Base-by-base conservation (phyloP, 257 asterid species). In the Rhazya stricta region DNA sequence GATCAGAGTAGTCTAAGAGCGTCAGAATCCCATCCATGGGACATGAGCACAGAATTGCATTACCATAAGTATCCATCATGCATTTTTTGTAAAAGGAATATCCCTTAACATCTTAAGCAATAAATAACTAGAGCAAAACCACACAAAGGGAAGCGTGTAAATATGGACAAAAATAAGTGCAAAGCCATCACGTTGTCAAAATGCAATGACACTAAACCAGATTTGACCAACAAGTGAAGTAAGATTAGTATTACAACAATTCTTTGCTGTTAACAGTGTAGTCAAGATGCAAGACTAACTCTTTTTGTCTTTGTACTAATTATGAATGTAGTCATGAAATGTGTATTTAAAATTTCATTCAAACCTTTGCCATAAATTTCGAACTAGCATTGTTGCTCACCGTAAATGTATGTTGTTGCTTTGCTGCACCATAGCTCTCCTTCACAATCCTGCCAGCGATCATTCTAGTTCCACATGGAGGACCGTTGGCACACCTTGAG, bases 391-490 rank as follows among this genome's bases (percentile, higher is more conserved):
- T 15, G 62, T 3, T 32, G 77, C 89, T 85, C 73, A 91, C 97
- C 71, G 97, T 90, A 74, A 94, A 94, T 36, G 98, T 91, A 78
- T 94, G 98, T 67, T 94, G 98, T 81, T 94, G 98, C 88, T 90
- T 94, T 75, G 95, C 96, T 61, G 96, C 89, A 45, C 98, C 98
- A 66, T 94, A 94, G 81, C 97, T 90, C 84, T 94, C 98, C 84
- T 94, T 94, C 79, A 94, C 86, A 78, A 94, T 89, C 77, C 97
- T 80, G 43, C 98, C 98, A 7, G 91, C 96, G 54, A 91, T 86
- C 68, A 85, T 50, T 81, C 97, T 84, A 50, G 85, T 91, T 27
- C 97, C 98, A 75, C 89, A 83, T 34, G 91, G 85, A 60, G 96
- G 93, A 51, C 93, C 98, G 53, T 34, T 85, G 10, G 94, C 89